Conservation (phyloP, 2,329 filamentous ascomycete genomes). For the Penicillium concentricum region DNA sequence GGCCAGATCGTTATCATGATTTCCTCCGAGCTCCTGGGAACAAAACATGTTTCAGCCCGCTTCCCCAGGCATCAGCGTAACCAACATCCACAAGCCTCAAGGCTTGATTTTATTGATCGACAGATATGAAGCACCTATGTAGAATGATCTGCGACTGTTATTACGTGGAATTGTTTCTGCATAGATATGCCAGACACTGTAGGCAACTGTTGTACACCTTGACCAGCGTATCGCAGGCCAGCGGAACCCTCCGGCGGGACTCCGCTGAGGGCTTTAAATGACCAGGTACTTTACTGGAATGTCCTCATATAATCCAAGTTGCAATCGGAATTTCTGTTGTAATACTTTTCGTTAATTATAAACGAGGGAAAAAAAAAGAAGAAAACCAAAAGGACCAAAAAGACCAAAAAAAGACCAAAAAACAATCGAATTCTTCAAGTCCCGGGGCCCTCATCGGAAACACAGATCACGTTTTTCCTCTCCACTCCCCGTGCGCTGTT, state of each 20-base stretch:
- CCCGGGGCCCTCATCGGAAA: background rate
- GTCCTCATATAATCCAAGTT: background rate
- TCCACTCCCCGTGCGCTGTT: conserved; percentile 12
- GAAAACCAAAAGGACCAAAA: background rate
- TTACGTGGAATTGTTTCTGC: background rate
- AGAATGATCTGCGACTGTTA: background rate
- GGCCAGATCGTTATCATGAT: background rate
- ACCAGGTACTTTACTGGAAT: background rate
- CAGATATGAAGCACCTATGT: background rate
- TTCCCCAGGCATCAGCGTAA: conserved; percentile 16
- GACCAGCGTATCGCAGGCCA: conserved; percentile 1
- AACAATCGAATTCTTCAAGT: background rate
- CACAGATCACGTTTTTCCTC: conserved; percentile 12
- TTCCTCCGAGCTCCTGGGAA: background rate
- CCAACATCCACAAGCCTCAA: conserved; percentile 13
- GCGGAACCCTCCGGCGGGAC: conserved; percentile 23
- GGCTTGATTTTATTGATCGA: conserved; percentile 16
- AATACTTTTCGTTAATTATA: background rate
- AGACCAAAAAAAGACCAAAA: background rate
- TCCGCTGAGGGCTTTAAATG: conserved; percentile 13
- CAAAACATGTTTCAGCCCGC: conserved; percentile 4
- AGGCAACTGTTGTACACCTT: background rate
- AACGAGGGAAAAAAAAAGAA: background rate
- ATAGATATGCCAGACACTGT: background rate
- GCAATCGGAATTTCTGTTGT: background rate